A percentile compares a stretch with the other conserved stretches of the same genome.
Conservation (phyloP, 2,329 filamentous ascomycete species). For the Fusarium sp. region DNA sequence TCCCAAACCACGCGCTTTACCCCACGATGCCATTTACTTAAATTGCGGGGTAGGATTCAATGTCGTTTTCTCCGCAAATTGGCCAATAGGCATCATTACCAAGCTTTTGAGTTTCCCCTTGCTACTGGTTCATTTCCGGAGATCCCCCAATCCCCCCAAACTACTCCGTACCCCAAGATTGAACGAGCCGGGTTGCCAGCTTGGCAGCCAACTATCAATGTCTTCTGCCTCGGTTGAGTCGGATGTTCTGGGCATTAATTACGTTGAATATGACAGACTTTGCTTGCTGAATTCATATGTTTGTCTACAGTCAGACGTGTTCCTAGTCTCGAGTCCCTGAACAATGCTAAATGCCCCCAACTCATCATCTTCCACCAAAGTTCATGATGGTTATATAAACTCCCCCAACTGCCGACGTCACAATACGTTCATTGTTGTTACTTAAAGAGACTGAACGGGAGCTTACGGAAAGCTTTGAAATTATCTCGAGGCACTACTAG, state of each 20-base stretch:
- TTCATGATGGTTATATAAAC: not conserved
- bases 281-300: no score
- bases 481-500: not conserved
- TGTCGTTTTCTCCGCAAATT: not conserved
- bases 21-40: not conserved
- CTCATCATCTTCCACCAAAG: no score
- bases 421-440: no score
- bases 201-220: not conserved
- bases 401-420: not conserved
- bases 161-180: not conserved
- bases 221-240: not conserved
- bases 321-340: not conserved
- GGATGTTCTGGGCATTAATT: no score
- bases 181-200: not conserved
- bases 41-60: not conserved
- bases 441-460: not conserved
- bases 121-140: not conserved
- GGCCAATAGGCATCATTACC: not conserved
- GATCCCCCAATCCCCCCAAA: not conserved
- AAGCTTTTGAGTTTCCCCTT: not conserved
- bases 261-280: no score
- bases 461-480: not conserved
- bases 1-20: not conserved
- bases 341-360: not conserved
- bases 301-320: not conserved